Evolutionary conservation across 148 eudicot species (phyloP), one percentile per base, ranked within the genome.

Genomic region (Silene conica): DNA sequence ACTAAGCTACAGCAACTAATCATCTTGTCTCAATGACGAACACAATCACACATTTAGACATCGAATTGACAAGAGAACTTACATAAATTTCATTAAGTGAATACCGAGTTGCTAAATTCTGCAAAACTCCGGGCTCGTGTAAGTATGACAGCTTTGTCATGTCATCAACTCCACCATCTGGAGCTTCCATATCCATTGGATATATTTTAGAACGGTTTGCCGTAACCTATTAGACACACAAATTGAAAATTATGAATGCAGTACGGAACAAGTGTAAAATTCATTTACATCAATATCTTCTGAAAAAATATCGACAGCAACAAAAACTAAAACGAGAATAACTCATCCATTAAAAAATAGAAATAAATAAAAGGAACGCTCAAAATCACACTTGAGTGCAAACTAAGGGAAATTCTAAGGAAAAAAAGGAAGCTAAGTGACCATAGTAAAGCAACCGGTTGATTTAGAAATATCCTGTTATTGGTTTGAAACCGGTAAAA

Each of bases 51-150:
- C 58, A 72, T 72, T 54, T 28, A 56, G 34, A 73, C 50, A 20
- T 16, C 41, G 45, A 79, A 58, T 54, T 67, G 46, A 60, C 63
- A 43, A 78, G 22, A 67, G 54, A 69, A 74, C 96, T 83, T 86
- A 93, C 98, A 81, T 93, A 93, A 57, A 93, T 93, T 89, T 91
- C 95, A 70, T 93, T 91, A 28, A 86, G 89, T 31, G 82, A 73
- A 79, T 89, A 93, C 83, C 98, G 86, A 54, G 88, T 76, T 21
- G 85, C 78, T 81, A 93, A 80, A 82, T 93, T 93, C 81, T 88
- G 92, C 72, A 93, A 78, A 80, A 93, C 97, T 78, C 92, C 98
- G 45, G 98, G 98, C 79, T 93, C 98, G 60, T 93, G 95, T 85
- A 93, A 78, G 83, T 93, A 93, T 63, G 97, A 89, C 72, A 93